Conservation (phyloP, 306 rosid genomes). For the Lathyrus sativus region DNA sequence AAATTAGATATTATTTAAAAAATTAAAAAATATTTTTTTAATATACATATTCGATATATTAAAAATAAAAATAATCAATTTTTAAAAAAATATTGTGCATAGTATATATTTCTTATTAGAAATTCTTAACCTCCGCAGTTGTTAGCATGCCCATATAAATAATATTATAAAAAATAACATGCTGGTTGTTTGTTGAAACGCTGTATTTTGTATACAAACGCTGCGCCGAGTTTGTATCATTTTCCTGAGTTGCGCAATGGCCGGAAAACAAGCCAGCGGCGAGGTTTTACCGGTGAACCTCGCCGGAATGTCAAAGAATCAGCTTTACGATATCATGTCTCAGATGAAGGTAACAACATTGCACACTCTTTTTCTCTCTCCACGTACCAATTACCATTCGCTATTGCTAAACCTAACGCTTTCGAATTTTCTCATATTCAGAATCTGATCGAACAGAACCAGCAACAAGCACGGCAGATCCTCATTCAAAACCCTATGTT, state of each 20-base stretch:
- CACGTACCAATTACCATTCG: not conserved
- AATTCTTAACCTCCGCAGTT: too few species aligned
- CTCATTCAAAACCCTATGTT: constrained; percentile 90
- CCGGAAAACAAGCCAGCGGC: constrained; percentile 79
- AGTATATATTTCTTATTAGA: too few species aligned
- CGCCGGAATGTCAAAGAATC: constrained; percentile 94
- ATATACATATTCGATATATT: too few species aligned
- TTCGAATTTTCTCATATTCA: constrained; percentile 28
- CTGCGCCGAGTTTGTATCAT: too few species aligned
- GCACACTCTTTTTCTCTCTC: not conserved
- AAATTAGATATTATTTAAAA: too few species aligned
- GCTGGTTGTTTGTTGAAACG: too few species aligned
- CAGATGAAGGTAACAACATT: constrained; percentile 74
- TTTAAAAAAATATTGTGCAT: too few species aligned
- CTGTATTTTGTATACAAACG: too few species aligned
- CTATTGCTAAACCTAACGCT: constrained; percentile 19
- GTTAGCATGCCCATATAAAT: too few species aligned
- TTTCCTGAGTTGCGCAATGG: constrained; percentile 47
- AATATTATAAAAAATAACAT: too few species aligned
- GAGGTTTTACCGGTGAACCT: constrained; percentile 67
- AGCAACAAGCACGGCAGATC: constrained; percentile 87
- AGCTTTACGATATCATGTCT: constrained; percentile 91
- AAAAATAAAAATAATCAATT: too few species aligned
- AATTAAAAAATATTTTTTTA: too few species aligned
- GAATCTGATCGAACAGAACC: constrained; percentile 88